These are phyloP conservation scores for Osmozyma mogii DNA, from an alignment of 805 yeast species.

Conservation along the genomic window DNA sequence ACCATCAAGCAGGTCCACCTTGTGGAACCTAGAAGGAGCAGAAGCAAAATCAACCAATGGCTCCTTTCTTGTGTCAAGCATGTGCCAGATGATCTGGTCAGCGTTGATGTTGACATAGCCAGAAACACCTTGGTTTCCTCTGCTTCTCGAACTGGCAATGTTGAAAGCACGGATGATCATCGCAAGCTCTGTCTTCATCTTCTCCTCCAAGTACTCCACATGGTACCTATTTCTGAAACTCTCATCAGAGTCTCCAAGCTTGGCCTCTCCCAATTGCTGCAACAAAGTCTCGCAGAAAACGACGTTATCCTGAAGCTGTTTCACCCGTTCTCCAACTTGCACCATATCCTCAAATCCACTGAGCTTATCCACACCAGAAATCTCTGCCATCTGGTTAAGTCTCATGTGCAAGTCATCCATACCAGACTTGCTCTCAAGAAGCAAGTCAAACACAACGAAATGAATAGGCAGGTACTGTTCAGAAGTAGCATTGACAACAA, in stretches of 20 bases:
- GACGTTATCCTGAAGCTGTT: slow-evolving; percentile 23
- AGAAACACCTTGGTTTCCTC: slow-evolving; percentile 5
- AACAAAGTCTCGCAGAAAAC: slow-evolving; percentile 26
- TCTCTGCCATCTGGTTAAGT: slow-evolving; percentile 28
- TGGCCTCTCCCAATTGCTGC: slow-evolving; percentile 30
- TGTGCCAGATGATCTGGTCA: slow-evolving; percentile 63
- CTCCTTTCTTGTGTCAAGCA: slow-evolving; percentile 49
- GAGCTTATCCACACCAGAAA: slow-evolving; percentile 29
- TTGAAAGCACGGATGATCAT: slow-evolving; percentile 26
- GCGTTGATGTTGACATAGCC: slow-evolving; percentile 21
- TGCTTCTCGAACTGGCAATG: slow-evolving; percentile 13
- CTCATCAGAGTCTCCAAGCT: slow-evolving; percentile 12
- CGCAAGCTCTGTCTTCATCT: slow-evolving; percentile 24
- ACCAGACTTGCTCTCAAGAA: slow-evolving; percentile 20
- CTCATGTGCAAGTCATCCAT: slow-evolving; percentile 30
- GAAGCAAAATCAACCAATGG: slow-evolving; percentile 69
- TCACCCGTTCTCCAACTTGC: slow-evolving; percentile 18
- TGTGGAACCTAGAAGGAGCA: slow-evolving; percentile 49
- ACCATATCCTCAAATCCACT: slow-evolving; percentile 31
- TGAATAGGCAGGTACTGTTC: slow-evolving; percentile 30
- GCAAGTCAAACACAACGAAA: slow-evolving; percentile 27
- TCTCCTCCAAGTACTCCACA: slow-evolving; percentile 27
- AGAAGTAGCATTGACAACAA: slow-evolving; percentile 32
- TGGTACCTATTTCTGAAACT: slow-evolving; percentile 16
- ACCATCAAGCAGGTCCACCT: slow-evolving; percentile 59